phyloP scores from a whole-genome alignment of 169 alveolate genomes.

The Blepharisma undulans region DNA sequence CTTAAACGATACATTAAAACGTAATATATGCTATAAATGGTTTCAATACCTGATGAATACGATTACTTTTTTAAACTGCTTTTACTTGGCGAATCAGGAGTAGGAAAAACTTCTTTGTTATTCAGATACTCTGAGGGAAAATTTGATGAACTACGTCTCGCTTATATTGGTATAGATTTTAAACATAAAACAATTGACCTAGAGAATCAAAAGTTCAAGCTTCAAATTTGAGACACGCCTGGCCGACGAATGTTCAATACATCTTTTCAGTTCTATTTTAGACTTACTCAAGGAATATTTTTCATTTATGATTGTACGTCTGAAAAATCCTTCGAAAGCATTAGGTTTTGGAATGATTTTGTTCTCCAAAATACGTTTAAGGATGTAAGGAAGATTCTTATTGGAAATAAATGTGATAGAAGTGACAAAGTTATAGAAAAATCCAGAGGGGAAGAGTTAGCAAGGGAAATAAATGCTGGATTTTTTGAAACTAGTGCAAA shows the following conservation, averaged over 20 bases:
- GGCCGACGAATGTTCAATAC: conserved; percentile 66
- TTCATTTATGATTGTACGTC: conserved; percentile 88
- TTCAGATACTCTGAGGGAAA: conserved; percentile 69
- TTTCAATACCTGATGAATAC: not conserved
- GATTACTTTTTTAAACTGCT: conserved; percentile 34
- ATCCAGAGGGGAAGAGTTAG: conserved; percentile 81
- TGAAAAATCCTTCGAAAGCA: conserved; percentile 90
- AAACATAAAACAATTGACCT: conserved; percentile 69
- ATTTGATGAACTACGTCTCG: conserved; percentile 71
- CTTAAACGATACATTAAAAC: no score
- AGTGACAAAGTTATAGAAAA: conserved; percentile 67
- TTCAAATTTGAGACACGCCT: conserved; percentile 84
- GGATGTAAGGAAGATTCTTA: conserved; percentile 86
- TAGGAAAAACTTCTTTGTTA: conserved; percentile 74
- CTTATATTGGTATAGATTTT: conserved; percentile 82
- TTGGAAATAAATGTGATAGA: conserved; percentile 92
- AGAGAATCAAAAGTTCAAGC: conserved; percentile 57
- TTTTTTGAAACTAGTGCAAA: conserved; percentile 63
- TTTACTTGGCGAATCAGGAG: conserved; percentile 85
- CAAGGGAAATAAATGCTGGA: conserved; percentile 84
- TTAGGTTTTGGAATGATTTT: conserved; percentile 95
- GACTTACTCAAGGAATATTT: conserved; percentile 73
- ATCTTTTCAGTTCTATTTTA: conserved; percentile 64
- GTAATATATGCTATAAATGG: not conserved
- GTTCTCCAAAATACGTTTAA: conserved; percentile 88